Evolutionary conservation across 2,329 filamentous ascomycete genomes (phyloP), one percentile per base, ranked within the genome.

Genomic region (Fusarium cyanostomum): DNA sequence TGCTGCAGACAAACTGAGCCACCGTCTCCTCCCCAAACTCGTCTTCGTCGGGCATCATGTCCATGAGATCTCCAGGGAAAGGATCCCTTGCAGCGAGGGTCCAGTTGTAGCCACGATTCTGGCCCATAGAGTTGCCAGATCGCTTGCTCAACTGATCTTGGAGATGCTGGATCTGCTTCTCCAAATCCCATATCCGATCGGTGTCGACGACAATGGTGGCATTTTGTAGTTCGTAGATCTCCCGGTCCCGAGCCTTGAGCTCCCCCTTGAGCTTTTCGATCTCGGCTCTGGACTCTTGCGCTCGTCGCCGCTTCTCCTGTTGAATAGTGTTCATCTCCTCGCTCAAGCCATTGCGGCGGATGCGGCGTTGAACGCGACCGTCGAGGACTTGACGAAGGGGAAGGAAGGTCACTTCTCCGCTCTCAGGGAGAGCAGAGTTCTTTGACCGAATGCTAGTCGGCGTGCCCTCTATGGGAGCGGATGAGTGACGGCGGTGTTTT

Each of bases 281-380:
- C 69, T 89, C 83, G 0, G 74, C 75, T 38, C 75, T 76, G 9
- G 79, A 73, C 27, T 78, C 72, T 49, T 72, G 73, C 0, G 74
- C 73, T 37, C 76, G 74, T 13, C 73, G 75, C 38, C 74, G 78
- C 69, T 81, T 83, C 54, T 84, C 81, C 8, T 75, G 74, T 8
- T 81, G 75, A 50, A 86, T 81, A 11, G 73, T 71, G 69, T 86
- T 84, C 74, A 87, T 82, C 73, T 88, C 83, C 61, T 86, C 85
- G 62, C 84, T 86, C 6, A 88, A 70, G 4, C 83, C 80, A 62
- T 83, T 84, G 46, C 86, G 81, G 8, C 83, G 79, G 33, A 86
- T 78, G 15, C 86, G 81, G 6, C 86, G 81, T 73, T 86, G 83
- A 41, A 87, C 78, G 12, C 86, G 81, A 7, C 83, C 84, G 35